Evolutionary conservation across 1,284 basidiomycete species (phyloP).

Genomic region (Rhizoctonia solani): DNA sequence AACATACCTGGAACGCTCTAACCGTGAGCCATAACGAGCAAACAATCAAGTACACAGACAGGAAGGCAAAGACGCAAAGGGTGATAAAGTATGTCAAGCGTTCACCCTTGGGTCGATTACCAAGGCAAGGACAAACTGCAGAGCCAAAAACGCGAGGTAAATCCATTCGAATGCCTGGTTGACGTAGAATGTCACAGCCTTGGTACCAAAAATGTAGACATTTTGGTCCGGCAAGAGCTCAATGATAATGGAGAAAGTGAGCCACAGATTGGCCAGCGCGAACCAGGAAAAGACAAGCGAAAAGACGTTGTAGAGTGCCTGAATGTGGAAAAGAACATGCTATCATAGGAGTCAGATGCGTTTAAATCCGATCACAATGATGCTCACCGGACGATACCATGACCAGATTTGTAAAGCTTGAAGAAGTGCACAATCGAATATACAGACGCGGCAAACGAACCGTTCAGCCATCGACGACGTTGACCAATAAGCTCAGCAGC

Average conservation of each 20-base stretch:
- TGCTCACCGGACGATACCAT: constrained; percentile 69
- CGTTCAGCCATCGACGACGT: constrained; percentile 94
- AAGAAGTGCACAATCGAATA: constrained; percentile 96
- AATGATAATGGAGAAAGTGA: constrained; percentile 96
- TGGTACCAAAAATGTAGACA: constrained; percentile 73
- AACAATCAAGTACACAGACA: constrained; percentile 78
- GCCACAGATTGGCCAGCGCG: constrained; percentile 89
- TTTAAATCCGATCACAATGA: neutral
- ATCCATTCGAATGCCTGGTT: constrained; percentile 85
- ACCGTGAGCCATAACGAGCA: constrained; percentile 85
- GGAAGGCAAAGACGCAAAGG: constrained; percentile 79
- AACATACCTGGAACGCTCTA: constrained; percentile 70
- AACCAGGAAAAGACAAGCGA: constrained; percentile 90
- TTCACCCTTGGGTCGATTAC: constrained; percentile 96
- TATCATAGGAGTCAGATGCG: constrained; percentile 32
- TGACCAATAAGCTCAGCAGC: constrained; percentile 94
- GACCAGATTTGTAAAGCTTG: constrained; percentile 82
- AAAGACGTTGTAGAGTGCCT: constrained; percentile 82
- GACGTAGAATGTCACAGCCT: constrained; percentile 79
- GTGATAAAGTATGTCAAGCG: constrained; percentile 79
- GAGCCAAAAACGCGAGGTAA: constrained; percentile 81
- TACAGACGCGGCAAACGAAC: constrained; percentile 95
- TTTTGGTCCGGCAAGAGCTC: constrained; percentile 73
- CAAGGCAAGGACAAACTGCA: constrained; percentile 90
- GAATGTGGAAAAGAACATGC: constrained; percentile 96